phyloP scores from a whole-genome alignment of 2,329 filamentous ascomycete species.

The Emergomyces africanus region DNA sequence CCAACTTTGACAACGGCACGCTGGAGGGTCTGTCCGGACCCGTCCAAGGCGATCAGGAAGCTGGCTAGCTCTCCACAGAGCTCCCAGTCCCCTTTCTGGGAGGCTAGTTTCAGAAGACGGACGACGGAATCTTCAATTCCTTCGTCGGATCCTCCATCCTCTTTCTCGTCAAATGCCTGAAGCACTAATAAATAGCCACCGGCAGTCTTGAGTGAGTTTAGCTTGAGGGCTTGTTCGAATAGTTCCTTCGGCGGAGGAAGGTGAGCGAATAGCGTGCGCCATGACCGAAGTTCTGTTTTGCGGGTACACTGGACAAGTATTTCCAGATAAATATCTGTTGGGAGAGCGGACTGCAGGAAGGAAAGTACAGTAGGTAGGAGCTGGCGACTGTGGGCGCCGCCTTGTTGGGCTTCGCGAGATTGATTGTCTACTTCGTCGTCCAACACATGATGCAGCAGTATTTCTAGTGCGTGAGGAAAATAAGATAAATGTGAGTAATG shows the following conservation, averaged over 20 bases:
- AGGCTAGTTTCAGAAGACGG: conserved; percentile 66
- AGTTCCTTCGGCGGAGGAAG: conserved; percentile 81
- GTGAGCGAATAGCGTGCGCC: conserved; percentile 86
- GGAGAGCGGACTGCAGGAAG: conserved; percentile 59
- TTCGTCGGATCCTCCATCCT: conserved; percentile 39
- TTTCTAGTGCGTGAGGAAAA: conserved; percentile 83
- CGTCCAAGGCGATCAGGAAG: conserved; percentile 89
- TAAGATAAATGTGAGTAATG: conserved; percentile 82
- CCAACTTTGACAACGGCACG: conserved; percentile 28
- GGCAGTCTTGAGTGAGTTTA: conserved; percentile 82
- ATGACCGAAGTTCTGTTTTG: conserved; percentile 90
- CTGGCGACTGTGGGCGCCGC: conserved; percentile 8
- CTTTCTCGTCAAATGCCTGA: conserved; percentile 57
- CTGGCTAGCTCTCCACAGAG: conserved; percentile 86
- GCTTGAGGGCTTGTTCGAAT: conserved; percentile 81
- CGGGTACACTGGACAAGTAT: conserved; percentile 94
- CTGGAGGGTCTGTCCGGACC: conserved; percentile 62
- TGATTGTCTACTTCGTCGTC: conserved; percentile 80
- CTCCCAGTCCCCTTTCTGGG: conserved; percentile 82
- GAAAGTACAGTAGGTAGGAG: conserved; percentile 42
- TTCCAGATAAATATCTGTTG: conserved; percentile 63
- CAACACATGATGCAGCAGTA: conserved; percentile 81
- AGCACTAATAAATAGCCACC: conserved; percentile 92
- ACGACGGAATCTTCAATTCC: conserved; percentile 47
- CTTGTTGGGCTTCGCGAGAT: conserved; percentile 13